Base-by-base conservation (phyloP, 305 asterid species). In the Fraxinus albicans region DNA sequence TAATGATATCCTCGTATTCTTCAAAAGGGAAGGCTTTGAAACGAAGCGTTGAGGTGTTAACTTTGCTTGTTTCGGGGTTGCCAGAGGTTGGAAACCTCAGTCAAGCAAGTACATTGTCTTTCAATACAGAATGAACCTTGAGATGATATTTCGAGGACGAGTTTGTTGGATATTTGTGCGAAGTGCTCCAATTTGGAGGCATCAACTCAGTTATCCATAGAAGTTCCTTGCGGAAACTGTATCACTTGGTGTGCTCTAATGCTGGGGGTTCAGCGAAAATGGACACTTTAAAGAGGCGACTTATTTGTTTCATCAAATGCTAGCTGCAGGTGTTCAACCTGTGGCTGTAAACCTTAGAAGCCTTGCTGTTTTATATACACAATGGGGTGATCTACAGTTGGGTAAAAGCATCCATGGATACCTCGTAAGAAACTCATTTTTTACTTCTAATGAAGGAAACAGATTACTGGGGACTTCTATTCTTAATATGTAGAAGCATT, bases 401-500 rank as follows among this genome's bases (percentile, higher is more conserved):
- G 90, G 87, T 80, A 89, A 79, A 89, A 78, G 86, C 29, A 79
- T 89, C 36, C 92, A 83, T 19, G 89, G 89, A 38, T 90, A 83
- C 78, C 81, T 65, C 10, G 10, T 78, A 33, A 84, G 87, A 77
- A 83, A 86, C 29, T 78, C 50, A 25, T 31, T 50, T n/a, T 40
- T 53, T 8, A 47, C 15, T 63, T 79, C 69, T 6, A 74, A 74
- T 35, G 85, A 77, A 73, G 38, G 60, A 9, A 50, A 29, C n/a
- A 65, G n/a, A 38, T 81, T 82, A 38, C 67, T 90, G 58, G 88
- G 83, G 78, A 90, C 93, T 80, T 84, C 88, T 15, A 82, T 90
- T 81, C 77, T 87, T 25, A 90, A 83, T 55, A 86, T 89, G 93
- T 86, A 88, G 93, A 81, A 87, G 84, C 79, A 86, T 89, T 78